A percentile compares a stretch with the other conserved stretches of the same genome.
Evolutionary conservation across 768 basidiomycete species (phyloP).

Genomic region (Lactifluus volemus): DNA sequence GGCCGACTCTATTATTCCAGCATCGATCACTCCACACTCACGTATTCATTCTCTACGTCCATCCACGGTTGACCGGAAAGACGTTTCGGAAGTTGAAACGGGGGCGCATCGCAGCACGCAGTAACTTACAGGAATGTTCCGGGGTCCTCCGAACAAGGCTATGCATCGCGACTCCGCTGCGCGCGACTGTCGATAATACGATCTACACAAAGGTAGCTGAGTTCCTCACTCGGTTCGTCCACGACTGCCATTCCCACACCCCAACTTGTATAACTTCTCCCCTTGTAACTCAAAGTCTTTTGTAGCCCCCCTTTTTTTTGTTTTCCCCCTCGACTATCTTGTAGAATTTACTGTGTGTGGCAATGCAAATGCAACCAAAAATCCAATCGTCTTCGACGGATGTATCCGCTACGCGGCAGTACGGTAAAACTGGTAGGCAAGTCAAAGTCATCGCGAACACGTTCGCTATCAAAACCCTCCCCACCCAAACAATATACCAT

Average conservation of each 20-base stretch:
- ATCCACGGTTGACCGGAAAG: neutral
- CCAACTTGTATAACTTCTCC: neutral
- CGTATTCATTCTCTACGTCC: too few species aligned
- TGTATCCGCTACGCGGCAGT: neutral
- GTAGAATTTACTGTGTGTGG: neutral
- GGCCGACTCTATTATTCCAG: too few species aligned
- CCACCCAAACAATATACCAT: conserved; percentile 9
- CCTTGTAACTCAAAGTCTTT: neutral
- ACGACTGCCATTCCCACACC: neutral
- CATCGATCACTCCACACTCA: too few species aligned
- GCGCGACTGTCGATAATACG: neutral
- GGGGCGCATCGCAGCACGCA: neutral
- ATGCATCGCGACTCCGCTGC: neutral
- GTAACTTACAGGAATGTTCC: neutral
- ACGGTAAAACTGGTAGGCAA: conserved; percentile 2
- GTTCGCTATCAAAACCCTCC: conserved; percentile 11
- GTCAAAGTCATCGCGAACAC: conserved; percentile 12
- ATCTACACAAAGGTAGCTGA: neutral
- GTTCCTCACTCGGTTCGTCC: neutral
- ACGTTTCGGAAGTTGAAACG: neutral
- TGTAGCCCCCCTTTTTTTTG: neutral
- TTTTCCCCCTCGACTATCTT: neutral
- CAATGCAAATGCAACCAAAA: neutral
- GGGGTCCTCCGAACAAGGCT: neutral
- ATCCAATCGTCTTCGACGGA: neutral